Conservation (phyloP, 495 filamentous ascomycete species). For the Trichoderma erinaceum region DNA sequence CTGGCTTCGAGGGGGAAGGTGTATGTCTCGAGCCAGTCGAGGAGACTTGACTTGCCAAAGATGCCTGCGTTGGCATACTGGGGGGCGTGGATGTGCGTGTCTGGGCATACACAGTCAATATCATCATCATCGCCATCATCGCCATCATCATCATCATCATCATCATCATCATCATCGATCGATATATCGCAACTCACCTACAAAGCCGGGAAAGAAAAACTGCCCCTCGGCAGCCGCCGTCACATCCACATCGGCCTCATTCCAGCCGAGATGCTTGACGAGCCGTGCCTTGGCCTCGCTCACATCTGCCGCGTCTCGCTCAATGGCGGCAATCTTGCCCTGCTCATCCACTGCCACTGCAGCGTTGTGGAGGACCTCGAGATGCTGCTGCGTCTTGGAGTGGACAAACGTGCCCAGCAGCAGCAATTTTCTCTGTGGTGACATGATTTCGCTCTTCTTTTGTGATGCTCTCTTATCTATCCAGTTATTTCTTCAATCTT, state of each 20-base stretch:
- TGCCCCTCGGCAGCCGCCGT: conserved; percentile 38
- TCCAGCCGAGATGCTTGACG: conserved; percentile 32
- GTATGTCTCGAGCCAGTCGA: conserved; percentile 88
- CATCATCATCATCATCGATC: too few species aligned
- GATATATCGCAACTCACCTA: conserved; percentile 49
- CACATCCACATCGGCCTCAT: conserved; percentile 31
- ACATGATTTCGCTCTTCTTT: conserved; percentile 19
- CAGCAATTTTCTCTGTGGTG: conserved; percentile 4
- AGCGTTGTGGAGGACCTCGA: conserved; percentile 52
- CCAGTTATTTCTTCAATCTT: background rate
- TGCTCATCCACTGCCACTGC: conserved; percentile 59
- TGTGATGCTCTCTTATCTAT: conserved; percentile 5
- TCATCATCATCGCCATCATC: background rate
- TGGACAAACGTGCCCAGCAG: conserved; percentile 55
- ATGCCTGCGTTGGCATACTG: conserved; percentile 91
- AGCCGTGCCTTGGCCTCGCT: conserved; percentile 52
- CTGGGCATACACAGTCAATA: conserved; percentile 34
- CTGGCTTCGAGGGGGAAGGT: conserved; percentile 90
- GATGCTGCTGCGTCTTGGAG: conserved; percentile 45
- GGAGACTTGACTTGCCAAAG: conserved; percentile 81
- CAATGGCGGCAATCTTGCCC: conserved; percentile 60
- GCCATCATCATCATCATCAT: background rate
- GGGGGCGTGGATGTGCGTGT: conserved; percentile 90
- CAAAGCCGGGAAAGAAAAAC: conserved; percentile 94
- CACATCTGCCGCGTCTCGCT: conserved; percentile 44